phyloP scores from a whole-genome alignment of 306 rosid species.

The Quercus dentata region DNA sequence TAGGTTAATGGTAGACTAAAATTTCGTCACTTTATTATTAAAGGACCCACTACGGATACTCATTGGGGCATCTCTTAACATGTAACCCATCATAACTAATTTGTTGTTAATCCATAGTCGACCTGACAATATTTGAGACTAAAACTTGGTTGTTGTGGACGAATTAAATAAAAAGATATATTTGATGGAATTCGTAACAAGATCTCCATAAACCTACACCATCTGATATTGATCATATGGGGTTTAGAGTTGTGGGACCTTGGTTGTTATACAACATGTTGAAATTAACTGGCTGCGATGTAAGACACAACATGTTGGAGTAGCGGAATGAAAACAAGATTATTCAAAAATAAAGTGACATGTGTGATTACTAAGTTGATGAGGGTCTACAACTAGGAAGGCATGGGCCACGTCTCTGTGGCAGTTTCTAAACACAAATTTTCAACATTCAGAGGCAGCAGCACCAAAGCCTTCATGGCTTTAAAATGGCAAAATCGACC shows the following conservation, averaged over 20 bases:
- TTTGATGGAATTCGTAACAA: slow-evolving; percentile 13
- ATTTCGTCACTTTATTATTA: too few relatives aligned
- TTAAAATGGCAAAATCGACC: slow-evolving; percentile 50
- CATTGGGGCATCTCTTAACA: too few relatives aligned
- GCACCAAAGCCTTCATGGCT: slow-evolving; percentile 50
- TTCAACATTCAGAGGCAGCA: slow-evolving; percentile 40
- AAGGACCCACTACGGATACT: too few relatives aligned
- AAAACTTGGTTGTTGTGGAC: too few relatives aligned
- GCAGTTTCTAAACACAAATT: slow-evolving; percentile 22
- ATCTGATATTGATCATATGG: not conserved
- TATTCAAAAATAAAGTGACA: slow-evolving; percentile 26
- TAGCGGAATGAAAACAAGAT: slow-evolving; percentile 13
- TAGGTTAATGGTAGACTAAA: too few relatives aligned
- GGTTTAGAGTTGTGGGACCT: slow-evolving; percentile 18
- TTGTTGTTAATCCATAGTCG: too few relatives aligned
- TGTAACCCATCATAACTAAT: too few relatives aligned
- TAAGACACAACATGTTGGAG: not conserved
- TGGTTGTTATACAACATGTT: not conserved
- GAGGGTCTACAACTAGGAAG: slow-evolving; percentile 44
- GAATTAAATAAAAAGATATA: not conserved
- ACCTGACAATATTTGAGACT: too few relatives aligned
- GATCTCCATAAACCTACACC: slow-evolving; percentile 8
- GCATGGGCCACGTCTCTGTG: slow-evolving; percentile 38
- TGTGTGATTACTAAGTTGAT: slow-evolving; percentile 32
- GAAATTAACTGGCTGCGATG: slow-evolving; percentile 20